Base-by-base conservation (phyloP, 805 yeast genomes). In the Lipomyces orientalis region DNA sequence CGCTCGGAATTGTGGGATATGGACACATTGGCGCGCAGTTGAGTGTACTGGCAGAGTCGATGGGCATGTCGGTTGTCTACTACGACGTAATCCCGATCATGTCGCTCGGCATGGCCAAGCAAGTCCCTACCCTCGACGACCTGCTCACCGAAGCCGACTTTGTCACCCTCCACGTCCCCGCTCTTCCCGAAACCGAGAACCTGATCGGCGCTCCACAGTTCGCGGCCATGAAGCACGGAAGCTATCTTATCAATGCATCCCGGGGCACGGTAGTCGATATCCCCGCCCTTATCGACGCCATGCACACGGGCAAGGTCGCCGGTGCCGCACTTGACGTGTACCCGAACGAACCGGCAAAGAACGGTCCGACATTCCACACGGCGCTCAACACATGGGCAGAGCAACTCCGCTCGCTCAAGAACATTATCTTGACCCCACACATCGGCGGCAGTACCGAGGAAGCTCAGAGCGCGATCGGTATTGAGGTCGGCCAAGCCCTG, bases 371-470 rank as follows among this genome's bases (percentile, higher is more conserved):
- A 74, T 95, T 93, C 83, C 82, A 77, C 75, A 85, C 90, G 78
- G 85, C 85, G 54, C 85, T 95, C 78, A 94, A 94, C 81, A 74
- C 82, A 54, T 95, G 97, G 93, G 86, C 90, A 70, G 83, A 91
- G 43, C 97, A 93, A 78, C 85, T 95, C 75, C 85, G 88, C 74
- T 82, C 90, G 10, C 85, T 93, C 78, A 88, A 93, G 82, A 95
- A 95, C 81, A 87, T 94, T 70, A 93, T 95, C 73, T 85, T 95
- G 76, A 89, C 98, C 64, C 99, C 99, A 43, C 99, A 95, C 79
- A 95, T 95, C 75, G 99, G 99, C 82, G 99, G 99, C 73, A 93
- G 98, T 61, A 95, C 99, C 59, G 98, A 94, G 81, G 99, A 95
- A 84, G 99, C 99, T 51, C 99, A 95, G 85, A 86, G 91, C 65